These are phyloP conservation scores for Coemansia biformis DNA, from an alignment of 192 early-diverging fungal genomes.

Conservation along the genomic window DNA sequence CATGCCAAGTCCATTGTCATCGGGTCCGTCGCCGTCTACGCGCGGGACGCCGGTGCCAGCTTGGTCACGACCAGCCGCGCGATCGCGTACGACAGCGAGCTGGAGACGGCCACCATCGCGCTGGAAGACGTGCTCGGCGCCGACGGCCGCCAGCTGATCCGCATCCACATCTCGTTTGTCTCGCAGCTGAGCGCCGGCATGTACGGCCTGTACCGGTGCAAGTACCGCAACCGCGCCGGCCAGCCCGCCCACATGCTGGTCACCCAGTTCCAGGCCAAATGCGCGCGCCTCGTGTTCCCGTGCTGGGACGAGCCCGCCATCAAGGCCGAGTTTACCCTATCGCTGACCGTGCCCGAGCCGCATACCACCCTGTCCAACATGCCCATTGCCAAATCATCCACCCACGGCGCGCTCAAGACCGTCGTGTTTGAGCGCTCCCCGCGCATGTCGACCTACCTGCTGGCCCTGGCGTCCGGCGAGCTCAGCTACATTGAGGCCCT, in stretches of 20 bases:
- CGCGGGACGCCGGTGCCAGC: too few relatives aligned
- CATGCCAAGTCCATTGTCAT: constrained; percentile 60
- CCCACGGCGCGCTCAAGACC: constrained; percentile 21
- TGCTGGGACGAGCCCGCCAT: constrained; percentile 83
- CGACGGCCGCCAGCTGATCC: constrained; percentile 13
- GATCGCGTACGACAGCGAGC: constrained; percentile 9
- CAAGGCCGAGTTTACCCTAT: constrained; percentile 70
- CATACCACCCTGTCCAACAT: constrained; percentile 74
- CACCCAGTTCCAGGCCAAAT: constrained; percentile 78
- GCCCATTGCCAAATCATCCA: constrained; percentile 38
- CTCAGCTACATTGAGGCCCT: constrained; percentile 71
- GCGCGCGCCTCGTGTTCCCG: constrained; percentile 70
- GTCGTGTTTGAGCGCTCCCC: constrained; percentile 70
- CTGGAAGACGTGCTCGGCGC: constrained; percentile 26
- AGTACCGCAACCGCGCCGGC: constrained; percentile 56
- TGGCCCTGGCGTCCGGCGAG: constrained; percentile 71
- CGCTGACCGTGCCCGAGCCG: constrained; percentile 54
- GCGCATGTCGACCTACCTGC: constrained; percentile 75
- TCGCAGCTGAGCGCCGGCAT: constrained; percentile 68
- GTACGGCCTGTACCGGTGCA: constrained; percentile 76
- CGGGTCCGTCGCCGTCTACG: constrained; percentile 6
- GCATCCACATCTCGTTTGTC: constrained; percentile 54
- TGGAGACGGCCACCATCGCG: constrained; percentile 50
- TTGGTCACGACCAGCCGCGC: constrained; percentile 1
- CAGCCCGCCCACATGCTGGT: constrained; percentile 56